Conservation (phyloP, 2,329 filamentous ascomycete species). For the Ceratocystis ficicola region DNA sequence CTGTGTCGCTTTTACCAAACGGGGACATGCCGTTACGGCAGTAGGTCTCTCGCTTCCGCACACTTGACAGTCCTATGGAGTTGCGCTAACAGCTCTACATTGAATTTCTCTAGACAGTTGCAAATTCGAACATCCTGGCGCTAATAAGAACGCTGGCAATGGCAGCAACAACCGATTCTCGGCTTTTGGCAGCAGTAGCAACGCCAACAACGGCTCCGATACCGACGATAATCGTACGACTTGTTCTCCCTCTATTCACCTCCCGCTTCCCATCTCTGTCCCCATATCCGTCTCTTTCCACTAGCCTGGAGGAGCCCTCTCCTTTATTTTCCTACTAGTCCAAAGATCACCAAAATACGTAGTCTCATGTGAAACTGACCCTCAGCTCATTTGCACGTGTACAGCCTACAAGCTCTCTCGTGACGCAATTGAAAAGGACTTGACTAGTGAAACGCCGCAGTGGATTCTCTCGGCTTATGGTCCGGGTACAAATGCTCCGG, state of each 20-base stretch:
- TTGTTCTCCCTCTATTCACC: constrained; percentile 12
- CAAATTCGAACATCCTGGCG: constrained; percentile 42
- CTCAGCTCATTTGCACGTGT: constrained; percentile 14
- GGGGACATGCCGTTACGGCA: constrained; percentile 41
- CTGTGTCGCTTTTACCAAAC: constrained; percentile 23
- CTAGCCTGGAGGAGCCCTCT: constrained; percentile 5
- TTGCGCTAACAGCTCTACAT: constrained; percentile 5
- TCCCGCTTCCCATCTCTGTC: neutral
- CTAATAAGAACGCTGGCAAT: constrained; percentile 28
- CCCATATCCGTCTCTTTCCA: neutral
- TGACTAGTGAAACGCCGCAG: constrained; percentile 58
- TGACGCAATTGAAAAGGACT: constrained; percentile 51
- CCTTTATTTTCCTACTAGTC: neutral
- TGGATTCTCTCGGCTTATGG: constrained; percentile 85
- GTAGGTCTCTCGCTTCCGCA: constrained; percentile 30
- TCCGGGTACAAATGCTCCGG: constrained; percentile 62
- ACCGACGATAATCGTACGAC: constrained; percentile 7
- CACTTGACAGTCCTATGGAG: neutral
- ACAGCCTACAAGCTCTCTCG: constrained; percentile 42
- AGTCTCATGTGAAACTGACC: constrained; percentile 10
- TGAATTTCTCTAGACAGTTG: constrained; percentile 35
- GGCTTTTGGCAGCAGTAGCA: constrained; percentile 23
- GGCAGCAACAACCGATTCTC: constrained; percentile 19
- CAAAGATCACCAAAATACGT: neutral
- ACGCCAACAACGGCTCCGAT: constrained; percentile 11